Base-by-base conservation (phyloP, 163 green algal genomes). In the Prototheca stagnorum region DNA sequence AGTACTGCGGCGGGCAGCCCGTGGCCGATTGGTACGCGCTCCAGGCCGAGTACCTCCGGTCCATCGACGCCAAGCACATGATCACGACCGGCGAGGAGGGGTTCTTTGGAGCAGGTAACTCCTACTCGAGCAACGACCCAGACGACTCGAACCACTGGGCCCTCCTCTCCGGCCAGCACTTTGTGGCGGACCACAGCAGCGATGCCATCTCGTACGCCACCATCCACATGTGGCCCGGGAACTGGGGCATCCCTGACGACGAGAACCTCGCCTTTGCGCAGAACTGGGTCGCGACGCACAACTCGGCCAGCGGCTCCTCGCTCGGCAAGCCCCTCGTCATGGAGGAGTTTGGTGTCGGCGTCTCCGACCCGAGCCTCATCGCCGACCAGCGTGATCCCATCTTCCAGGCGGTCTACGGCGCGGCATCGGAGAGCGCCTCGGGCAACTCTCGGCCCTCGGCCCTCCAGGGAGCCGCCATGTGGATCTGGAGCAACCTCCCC, bases 181-280 rank as follows among this genome's bases (percentile, higher is more conserved):
- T 68, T 41, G 19, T 27, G 2, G 22, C 24, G 24, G 56, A 68
- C 53, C 60, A 68, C 22, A 44, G 37, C 21, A 19, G 20, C 22
- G 27, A 36, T 11, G 23, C 31, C 34, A 59, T 71, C 16, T 46
- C 59, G 40, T 71, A 51, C 35, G 36, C 51, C 0, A 50, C 51
- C 17, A 56, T 71, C 4, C 62, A 71, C 39, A 5, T 71, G 28
- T 71, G 57, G 62, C 27, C 47, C 11, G 26, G 34, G 35, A 53
- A 47, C 47, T 53, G 47, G 39, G 5, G 33, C 33, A 31, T 35
- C 11, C 23, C 12, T 2, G 19, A 36, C 0, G 41, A 39, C 21
- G n/a, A n/a, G n/a, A n/a, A n/a, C n/a, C 11, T 43, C 16, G 39
- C 23, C 14, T 65, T 54, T 50, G 56, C 34, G 2, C 5, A 47